Evolutionary conservation across 2,329 filamentous ascomycete genomes (phyloP), one percentile per base, ranked within the genome.

Genomic region (Didymella pomorum): DNA sequence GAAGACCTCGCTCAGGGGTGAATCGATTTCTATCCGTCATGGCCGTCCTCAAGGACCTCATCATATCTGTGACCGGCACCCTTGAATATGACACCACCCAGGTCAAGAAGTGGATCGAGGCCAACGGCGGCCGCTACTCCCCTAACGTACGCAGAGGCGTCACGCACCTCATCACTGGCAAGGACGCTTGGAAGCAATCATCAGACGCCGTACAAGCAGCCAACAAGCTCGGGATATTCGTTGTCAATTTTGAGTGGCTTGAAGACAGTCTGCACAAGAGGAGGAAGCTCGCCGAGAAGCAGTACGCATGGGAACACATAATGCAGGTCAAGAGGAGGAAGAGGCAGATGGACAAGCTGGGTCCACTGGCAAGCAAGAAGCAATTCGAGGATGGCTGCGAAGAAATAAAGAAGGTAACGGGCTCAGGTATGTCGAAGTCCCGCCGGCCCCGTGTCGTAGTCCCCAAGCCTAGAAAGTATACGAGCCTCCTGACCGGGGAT

Each of bases 91-190:
- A 64, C 6, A 18, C 59, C 2, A 79, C 84, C 1, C 84, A 90
- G 41, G 82, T 95, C 33, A 81, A 81, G 33, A 79, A 80, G 37
- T 96, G 91, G 91, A 82, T 91, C 10, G 78, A 79, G 4, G 71
- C 80, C 4, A 86, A 89, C 57, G 87, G 86, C 7, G 92, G 90
- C 1, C 74, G 56, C 1, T 89, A 87, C 70, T 76, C 79, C 0
- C 72, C 79, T 1, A 77, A 80, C 0, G 76, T 92, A 18, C 80
- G 80, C 25, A 72, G 80, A 0, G 68, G 79, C 0, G 85, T 89
- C 10, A 96, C 92, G 0, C 92, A 96, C 75, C 78, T 97, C 0
- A 82, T 97, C 21, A 85, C 87, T 52, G 86, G 86, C 0, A 79
- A 83, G 48, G 82, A 86, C 31, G 84, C 88, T 16, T 93, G 86